These are phyloP conservation scores for Venturia carpophila DNA, from an alignment of 2,329 filamentous ascomycete genomes.

Conservation along the genomic window DNA sequence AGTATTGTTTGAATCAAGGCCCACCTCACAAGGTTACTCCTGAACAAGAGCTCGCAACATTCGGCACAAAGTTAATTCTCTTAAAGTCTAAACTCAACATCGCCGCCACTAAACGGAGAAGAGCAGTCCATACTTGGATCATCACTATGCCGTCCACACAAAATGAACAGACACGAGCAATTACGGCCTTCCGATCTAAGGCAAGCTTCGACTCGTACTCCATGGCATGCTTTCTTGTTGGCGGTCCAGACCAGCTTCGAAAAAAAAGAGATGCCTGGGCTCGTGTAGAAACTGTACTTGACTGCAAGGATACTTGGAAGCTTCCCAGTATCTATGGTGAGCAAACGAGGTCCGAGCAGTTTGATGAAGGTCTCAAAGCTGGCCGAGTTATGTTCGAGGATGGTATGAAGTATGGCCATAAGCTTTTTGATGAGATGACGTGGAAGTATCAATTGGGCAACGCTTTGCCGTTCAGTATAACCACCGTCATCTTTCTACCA, in stretches of 20 bases:
- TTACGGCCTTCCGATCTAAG: neutral
- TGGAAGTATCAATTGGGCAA: neutral
- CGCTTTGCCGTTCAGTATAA: neutral
- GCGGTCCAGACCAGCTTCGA: neutral
- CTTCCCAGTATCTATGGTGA: conserved; percentile 25
- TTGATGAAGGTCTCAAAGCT: conserved; percentile 24
- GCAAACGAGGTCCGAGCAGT: conserved; percentile 24
- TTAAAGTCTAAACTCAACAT: neutral
- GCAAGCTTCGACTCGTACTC: neutral
- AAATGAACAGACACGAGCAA: neutral
- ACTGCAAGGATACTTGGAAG: conserved; percentile 21
- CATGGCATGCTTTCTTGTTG: neutral
- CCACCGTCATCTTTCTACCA: conserved; percentile 22
- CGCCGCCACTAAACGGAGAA: too few species aligned
- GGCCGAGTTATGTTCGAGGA: conserved; percentile 26
- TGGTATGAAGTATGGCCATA: conserved; percentile 23
- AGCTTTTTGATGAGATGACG: conserved; percentile 22
- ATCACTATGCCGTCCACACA: neutral
- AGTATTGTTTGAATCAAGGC: too few species aligned
- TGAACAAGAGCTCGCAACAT: neutral
- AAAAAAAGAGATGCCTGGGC: neutral
- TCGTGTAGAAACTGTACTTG: conserved; percentile 2
- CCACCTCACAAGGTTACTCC: too few species aligned
- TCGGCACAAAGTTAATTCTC: neutral
- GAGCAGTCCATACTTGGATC: neutral